Evolutionary conservation across 2,329 filamentous ascomycete species (phyloP).

Genomic region (Pseudocercospora crystallina): DNA sequence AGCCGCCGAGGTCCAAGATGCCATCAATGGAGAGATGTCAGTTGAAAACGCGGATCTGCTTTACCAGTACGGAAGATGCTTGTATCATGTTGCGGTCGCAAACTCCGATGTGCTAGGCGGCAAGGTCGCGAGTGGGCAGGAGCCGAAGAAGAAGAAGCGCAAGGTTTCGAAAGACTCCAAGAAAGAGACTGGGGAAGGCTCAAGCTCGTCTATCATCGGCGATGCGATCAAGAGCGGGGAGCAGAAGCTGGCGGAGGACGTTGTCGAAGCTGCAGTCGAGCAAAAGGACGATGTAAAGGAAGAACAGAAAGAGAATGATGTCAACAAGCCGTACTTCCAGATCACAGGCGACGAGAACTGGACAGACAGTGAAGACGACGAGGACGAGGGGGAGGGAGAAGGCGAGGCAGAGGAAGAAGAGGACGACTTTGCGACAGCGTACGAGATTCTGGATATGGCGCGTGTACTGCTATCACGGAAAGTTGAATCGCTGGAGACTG

Average conservation of each 20-base stretch:
- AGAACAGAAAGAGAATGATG: slow-evolving; percentile 41
- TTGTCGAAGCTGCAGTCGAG: slow-evolving; percentile 41
- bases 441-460: slow-evolving; percentile 63
- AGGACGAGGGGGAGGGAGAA: slow-evolving; percentile 43
- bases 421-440: slow-evolving; percentile 64
- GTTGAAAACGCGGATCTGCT: slow-evolving; percentile 90
- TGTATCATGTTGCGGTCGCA: slow-evolving; percentile 90
- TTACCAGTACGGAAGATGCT: slow-evolving; percentile 87
- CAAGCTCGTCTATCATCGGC: slow-evolving; percentile 31
- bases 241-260: slow-evolving; percentile 44
- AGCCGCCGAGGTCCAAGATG: slow-evolving; percentile 85
- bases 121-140: slow-evolving; percentile 63
- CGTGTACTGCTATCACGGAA: slow-evolving; percentile 60
- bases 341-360: slow-evolving; percentile 95
- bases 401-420: slow-evolving; percentile 53
- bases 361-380: slow-evolving; percentile 69
- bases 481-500: slow-evolving; percentile 49
- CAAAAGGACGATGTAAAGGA: slow-evolving; percentile 46
- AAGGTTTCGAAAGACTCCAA: slow-evolving; percentile 33
- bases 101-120: slow-evolving; percentile 94
- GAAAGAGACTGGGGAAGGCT: slow-evolving; percentile 26
- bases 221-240: slow-evolving; percentile 36
- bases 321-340: slow-evolving; percentile 80
- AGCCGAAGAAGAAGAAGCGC: slow-evolving; percentile 51
- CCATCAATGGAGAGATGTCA: slow-evolving; percentile 88